Conservation (phyloP, 2,329 filamentous ascomycete species). For the Tolypocladium amazonense region DNA sequence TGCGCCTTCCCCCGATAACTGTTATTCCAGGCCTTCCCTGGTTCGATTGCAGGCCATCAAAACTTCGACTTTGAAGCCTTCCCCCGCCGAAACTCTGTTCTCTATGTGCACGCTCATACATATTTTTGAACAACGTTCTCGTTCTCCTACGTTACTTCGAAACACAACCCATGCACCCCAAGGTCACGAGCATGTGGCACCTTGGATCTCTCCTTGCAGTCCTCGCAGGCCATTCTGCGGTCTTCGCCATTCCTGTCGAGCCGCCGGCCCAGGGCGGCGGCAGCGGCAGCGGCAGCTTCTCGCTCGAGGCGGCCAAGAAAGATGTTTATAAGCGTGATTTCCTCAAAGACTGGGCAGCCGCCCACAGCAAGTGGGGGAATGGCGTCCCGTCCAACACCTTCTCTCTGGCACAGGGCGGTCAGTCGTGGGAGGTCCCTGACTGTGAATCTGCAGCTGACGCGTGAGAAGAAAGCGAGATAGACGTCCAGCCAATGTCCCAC, state of each 20-base stretch:
- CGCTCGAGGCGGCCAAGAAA: constrained; percentile 14
- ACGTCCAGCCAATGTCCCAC: constrained; percentile 24
- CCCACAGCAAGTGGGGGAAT: constrained; percentile 23
- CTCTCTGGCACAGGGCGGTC: constrained; percentile 19
- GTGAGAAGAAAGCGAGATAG: constrained; percentile 18
- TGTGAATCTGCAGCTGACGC: neutral
- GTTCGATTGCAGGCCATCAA: neutral
- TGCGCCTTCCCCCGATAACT: neutral
- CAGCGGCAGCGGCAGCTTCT: constrained; percentile 11
- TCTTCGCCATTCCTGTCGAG: neutral
- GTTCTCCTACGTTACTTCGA: neutral
- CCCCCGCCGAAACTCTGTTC: neutral
- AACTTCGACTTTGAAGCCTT: neutral
- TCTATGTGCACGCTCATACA: neutral
- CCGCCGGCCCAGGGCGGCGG: neutral
- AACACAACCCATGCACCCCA: neutral
- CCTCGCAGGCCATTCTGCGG: neutral
- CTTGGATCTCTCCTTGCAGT: neutral
- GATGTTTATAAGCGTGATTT: constrained; percentile 17
- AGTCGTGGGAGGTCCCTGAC: neutral
- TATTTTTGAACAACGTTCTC: neutral
- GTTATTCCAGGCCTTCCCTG: neutral
- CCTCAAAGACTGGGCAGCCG: constrained; percentile 20
- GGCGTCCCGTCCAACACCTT: constrained; percentile 12
- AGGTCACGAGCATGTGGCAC: neutral